Percentiles rank a stretch among this genome's conserved stretches.
Evolutionary conservation across 2,329 filamentous ascomycete species (phyloP).

Genomic region (Coniochaeta sp.): DNA sequence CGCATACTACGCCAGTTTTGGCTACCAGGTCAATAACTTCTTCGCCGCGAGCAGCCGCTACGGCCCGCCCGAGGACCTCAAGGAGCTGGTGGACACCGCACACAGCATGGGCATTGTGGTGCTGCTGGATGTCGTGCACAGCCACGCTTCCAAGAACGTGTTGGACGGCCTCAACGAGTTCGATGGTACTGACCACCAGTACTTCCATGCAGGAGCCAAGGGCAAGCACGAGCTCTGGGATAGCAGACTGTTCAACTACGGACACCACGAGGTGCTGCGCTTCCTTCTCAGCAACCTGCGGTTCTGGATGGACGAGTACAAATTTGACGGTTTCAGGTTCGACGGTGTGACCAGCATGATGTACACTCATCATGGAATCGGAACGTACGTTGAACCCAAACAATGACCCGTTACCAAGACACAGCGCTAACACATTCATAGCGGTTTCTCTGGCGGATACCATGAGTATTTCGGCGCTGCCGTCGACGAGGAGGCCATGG

Average conservation of each 20-base stretch:
- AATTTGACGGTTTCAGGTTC: constrained; percentile 95
- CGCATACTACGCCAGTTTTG: constrained; percentile 98
- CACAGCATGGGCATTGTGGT: constrained; percentile 87
- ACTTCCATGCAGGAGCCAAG: constrained; percentile 84
- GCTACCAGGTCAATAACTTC: constrained; percentile 98
- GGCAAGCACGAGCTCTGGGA: constrained; percentile 94
- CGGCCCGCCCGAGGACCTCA: constrained; percentile 87
- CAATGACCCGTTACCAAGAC: neutral
- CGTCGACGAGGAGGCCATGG: constrained; percentile 89
- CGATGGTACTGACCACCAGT: constrained; percentile 88
- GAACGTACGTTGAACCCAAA: constrained; percentile 60
- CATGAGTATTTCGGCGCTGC: constrained; percentile 91
- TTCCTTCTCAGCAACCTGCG: constrained; percentile 92
- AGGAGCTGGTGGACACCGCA: constrained; percentile 92
- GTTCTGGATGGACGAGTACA: constrained; percentile 99
- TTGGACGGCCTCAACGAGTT: constrained; percentile 93
- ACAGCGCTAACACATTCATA: constrained; percentile 29
- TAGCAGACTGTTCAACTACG: constrained; percentile 95
- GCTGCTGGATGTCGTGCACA: constrained; percentile 92
- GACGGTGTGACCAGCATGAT: constrained; percentile 99
- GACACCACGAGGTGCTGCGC: constrained; percentile 86
- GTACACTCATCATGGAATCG: constrained; percentile 91
- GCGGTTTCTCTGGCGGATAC: constrained; percentile 93
- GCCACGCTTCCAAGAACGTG: constrained; percentile 96
- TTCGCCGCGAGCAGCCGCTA: constrained; percentile 96